Percentiles rank a stretch among this genome's conserved stretches.
Evolutionary conservation across 768 basidiomycete species (phyloP).

Genomic region (Boletus sp.): DNA sequence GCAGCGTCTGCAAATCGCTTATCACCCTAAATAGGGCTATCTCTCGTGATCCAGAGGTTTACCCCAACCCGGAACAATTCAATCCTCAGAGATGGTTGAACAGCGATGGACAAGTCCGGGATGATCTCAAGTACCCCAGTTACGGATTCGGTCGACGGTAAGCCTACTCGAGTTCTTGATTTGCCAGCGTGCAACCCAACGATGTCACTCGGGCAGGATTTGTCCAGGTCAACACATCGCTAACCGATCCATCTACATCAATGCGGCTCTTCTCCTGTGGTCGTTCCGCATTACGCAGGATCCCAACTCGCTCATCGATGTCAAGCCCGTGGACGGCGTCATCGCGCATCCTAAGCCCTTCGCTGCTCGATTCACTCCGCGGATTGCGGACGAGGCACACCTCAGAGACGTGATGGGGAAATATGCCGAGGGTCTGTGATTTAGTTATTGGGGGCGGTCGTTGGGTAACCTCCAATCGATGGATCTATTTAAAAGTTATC

Average conservation of each 20-base stretch:
- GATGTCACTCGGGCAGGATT: slow-evolving; percentile 36
- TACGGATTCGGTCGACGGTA: slow-evolving; percentile 56
- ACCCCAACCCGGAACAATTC: slow-evolving; percentile 59
- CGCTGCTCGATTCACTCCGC: slow-evolving; percentile 52
- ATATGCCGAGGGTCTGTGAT: slow-evolving; percentile 16
- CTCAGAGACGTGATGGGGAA: slow-evolving; percentile 28
- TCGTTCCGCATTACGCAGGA: slow-evolving; percentile 58
- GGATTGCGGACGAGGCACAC: slow-evolving; percentile 29
- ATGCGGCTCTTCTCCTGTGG: slow-evolving; percentile 62
- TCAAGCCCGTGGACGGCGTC: slow-evolving; percentile 59
- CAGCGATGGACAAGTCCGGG: slow-evolving; percentile 39
- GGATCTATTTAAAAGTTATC: too few relatives aligned
- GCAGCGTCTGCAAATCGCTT: neutral
- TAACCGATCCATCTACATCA: slow-evolving; percentile 62
- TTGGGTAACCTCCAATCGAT: too few relatives aligned
- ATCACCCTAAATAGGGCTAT: slow-evolving; percentile 41
- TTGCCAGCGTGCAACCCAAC: neutral
- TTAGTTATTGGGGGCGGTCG: neutral
- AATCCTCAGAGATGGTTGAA: slow-evolving; percentile 57
- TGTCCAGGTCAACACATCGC: slow-evolving; percentile 67
- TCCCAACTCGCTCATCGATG: slow-evolving; percentile 55
- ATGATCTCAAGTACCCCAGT: slow-evolving; percentile 50
- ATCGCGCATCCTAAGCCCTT: slow-evolving; percentile 66
- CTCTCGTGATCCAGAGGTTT: slow-evolving; percentile 55
- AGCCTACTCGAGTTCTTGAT: neutral